Evolutionary conservation across 2,329 filamentous ascomycete species (phyloP), one percentile per base, ranked within the genome.

Genomic region (Chaetomium sp.): DNA sequence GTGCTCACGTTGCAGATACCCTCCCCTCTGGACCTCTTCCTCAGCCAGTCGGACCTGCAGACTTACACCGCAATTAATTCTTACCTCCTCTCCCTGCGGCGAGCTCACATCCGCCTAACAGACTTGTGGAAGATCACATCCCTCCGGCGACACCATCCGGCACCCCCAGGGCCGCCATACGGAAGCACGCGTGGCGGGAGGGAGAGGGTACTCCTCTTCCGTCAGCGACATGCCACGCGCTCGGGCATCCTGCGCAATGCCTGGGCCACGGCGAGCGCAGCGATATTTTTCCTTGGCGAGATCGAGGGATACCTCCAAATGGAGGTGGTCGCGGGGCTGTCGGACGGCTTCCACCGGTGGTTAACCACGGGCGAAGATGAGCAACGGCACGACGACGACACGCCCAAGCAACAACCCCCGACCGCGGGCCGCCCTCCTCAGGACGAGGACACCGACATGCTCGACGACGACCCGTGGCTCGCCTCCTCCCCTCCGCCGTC

Each of bases 261-360:
- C 0, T 99, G 95, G 95, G 94, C 93, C 0, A 96, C 92, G 0
- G 90, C 90, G 70, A 93, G 91, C 72, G 91, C 93, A 2, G 90
- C 92, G 1, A 86, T 96, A 4, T 97, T 97, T 78, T 90, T 98
- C 70, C 82, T 98, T 3, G 92, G 91, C 0, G 93, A 97, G 74
- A 89, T 92, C 16, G 90, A 94, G 70, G 87, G 87, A 3, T 98
- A 96, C 72, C 87, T 98, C 53, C 94, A 97, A 75, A 92, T 91
- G 1, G 93, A 97, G 73, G 89, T 98, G 7, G 89, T 97, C 16
- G 86, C 88, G 65, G 88, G 88, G 35, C 88, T 92, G 1, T 97
- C 93, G 87, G 85, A 89, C 19, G 87, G 90, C 59, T 93, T 98
- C 70, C 85, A 90, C 60, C 75, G 77, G 16, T 97, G 93, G 92